A percentile compares a stretch with the other conserved stretches of the same genome.
phyloP scores from a whole-genome alignment of 176 grass and related monocot species.

The Paspalum vaginatum region DNA sequence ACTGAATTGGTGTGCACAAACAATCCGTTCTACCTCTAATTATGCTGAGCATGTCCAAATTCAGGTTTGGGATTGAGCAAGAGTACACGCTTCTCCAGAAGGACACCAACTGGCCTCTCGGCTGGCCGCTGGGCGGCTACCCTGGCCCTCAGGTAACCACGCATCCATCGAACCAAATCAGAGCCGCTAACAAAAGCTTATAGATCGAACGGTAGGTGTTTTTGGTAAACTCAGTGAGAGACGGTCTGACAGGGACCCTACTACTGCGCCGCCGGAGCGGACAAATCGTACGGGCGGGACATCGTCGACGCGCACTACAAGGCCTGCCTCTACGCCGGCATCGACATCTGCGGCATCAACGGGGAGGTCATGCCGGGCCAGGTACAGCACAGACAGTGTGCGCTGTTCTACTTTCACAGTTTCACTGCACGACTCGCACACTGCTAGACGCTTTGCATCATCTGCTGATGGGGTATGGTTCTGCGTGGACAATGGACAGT shows the following conservation, averaged over 20 bases:
- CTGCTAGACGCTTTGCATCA: background rate
- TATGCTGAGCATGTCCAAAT: background rate
- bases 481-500: slow-evolving; percentile 36
- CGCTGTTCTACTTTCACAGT: background rate
- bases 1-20: background rate
- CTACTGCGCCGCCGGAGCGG: slow-evolving; percentile 68
- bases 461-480: background rate
- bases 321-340: slow-evolving; percentile 79
- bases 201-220: background rate
- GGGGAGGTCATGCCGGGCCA: slow-evolving; percentile 92
- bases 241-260: slow-evolving; percentile 68
- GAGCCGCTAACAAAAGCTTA: no score
- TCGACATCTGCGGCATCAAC: slow-evolving; percentile 80
- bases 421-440: background rate
- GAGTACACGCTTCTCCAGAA: slow-evolving; percentile 98
- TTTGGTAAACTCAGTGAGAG: background rate
- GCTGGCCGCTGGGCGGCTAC: slow-evolving; percentile 86
- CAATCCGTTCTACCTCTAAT: background rate
- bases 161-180: background rate
- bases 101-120: slow-evolving; percentile 88
- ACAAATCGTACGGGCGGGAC: slow-evolving; percentile 78
- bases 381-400: slow-evolving; percentile 26
- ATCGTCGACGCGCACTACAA: slow-evolving; percentile 84
- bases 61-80: slow-evolving; percentile 92
- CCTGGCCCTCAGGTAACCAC: slow-evolving; percentile 82